A percentile compares a stretch with the other conserved stretches of the same genome.
These are phyloP conservation scores for Rhytidiadelphus loreus DNA, from an alignment of 225 moss, liverwort and hornwort species.

Conservation along the genomic window DNA sequence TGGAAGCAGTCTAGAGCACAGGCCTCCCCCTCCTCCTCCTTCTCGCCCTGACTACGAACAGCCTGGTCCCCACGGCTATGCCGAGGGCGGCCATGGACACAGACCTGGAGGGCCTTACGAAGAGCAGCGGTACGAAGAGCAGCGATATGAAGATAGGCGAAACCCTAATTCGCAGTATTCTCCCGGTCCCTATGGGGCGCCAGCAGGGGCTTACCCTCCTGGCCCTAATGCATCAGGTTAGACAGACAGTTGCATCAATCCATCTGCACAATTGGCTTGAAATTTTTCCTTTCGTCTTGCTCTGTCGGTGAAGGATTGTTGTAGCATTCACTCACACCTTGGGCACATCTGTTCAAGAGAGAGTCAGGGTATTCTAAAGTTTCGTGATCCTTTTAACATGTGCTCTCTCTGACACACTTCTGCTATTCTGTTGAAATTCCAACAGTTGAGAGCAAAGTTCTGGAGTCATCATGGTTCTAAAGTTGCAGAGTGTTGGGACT, in stretches of 20 bases:
- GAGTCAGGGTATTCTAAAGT: background rate
- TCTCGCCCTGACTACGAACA: slow-evolving; percentile 1
- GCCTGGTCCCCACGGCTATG: background rate
- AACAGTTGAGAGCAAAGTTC: background rate
- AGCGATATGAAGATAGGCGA: slow-evolving; percentile 1
- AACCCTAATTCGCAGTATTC: background rate
- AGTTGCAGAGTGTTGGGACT: background rate
- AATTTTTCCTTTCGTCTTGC: background rate
- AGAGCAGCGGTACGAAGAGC: background rate
- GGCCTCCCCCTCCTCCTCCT: slow-evolving; percentile 30
- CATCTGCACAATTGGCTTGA: background rate
- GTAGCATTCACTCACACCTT: background rate
- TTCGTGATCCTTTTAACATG: too few relatives aligned
- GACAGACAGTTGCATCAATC: background rate
- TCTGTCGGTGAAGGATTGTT: background rate
- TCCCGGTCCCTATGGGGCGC: background rate
- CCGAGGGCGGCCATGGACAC: background rate
- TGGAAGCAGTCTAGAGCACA: slow-evolving; percentile 11
- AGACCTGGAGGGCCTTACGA: background rate
- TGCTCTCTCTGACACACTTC: background rate
- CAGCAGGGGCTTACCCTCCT: slow-evolving; percentile 3
- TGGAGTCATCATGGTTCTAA: background rate
- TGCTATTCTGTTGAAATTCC: background rate
- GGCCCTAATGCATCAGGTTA: slow-evolving; percentile 11
- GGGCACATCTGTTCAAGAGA: background rate